A percentile compares a stretch with the other conserved stretches of the same genome.
Evolutionary conservation across 2,329 filamentous ascomycete genomes (phyloP).

Genomic region (Scortechinia acanthostroma): DNA sequence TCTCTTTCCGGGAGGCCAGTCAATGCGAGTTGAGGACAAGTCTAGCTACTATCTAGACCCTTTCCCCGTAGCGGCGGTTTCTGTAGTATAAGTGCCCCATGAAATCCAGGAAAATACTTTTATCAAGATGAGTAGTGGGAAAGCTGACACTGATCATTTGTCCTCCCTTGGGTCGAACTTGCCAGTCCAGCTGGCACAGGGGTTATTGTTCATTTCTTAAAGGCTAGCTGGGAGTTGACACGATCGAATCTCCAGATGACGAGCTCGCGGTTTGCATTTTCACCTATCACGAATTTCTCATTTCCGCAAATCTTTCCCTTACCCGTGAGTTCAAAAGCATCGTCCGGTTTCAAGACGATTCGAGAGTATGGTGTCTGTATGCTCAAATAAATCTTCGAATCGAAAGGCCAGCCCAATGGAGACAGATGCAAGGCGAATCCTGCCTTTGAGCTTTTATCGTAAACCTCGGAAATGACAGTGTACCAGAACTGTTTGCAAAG

Average conservation of each 20-base stretch:
- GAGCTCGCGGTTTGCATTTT: constrained; percentile 25
- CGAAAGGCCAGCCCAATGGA: not conserved
- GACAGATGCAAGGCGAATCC: not conserved
- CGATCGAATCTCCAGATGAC: constrained; percentile 27
- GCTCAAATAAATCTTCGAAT: not conserved
- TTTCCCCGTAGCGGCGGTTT: no score
- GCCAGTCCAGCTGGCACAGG: no score
- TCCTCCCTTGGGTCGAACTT: no score
- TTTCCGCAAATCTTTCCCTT: constrained; percentile 27
- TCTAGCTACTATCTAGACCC: no score
- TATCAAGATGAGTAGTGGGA: no score
- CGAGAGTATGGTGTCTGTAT: constrained; percentile 11
- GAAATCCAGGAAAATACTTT: no score
- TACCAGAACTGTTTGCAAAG: constrained; percentile 10
- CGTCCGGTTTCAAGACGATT: constrained; percentile 17
- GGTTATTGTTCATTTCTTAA: no score
- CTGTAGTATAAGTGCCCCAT: no score
- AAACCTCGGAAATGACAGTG: not conserved
- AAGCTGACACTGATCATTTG: no score
- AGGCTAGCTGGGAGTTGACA: no score
- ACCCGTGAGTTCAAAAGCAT: constrained; percentile 18
- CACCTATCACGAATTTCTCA: constrained; percentile 27
- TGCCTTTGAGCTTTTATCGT: not conserved
- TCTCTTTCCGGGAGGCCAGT: no score
- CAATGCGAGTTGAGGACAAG: no score